Conservation (phyloP, 2,329 filamentous ascomycete species). For the Penicillium concentricum region DNA sequence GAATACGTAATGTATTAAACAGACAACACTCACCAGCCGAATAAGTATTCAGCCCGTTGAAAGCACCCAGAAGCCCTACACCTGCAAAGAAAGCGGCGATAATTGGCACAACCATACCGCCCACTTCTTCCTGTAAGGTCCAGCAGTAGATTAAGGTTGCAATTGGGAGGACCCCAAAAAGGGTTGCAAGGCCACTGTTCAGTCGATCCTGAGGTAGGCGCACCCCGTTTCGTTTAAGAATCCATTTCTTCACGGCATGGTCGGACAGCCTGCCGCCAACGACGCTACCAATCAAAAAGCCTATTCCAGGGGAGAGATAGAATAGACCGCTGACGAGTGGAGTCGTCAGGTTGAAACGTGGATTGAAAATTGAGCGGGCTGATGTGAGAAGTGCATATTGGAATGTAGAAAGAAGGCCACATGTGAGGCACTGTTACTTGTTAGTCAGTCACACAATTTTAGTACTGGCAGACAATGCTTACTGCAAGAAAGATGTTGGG, state of each 20-base stretch:
- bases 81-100: conserved; percentile 72
- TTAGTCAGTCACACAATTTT: neutral
- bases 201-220: conserved; percentile 69
- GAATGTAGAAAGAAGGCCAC: conserved; percentile 63
- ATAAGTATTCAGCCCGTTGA: conserved; percentile 74
- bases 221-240: conserved; percentile 55
- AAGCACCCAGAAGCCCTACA: conserved; percentile 70
- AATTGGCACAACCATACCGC: conserved; percentile 60
- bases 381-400: conserved; percentile 68
- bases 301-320: conserved; percentile 70
- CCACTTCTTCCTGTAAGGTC: conserved; percentile 55
- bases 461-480: neutral
- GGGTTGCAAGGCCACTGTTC: conserved; percentile 56
- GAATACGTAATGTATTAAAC: neutral
- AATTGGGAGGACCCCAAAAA: conserved; percentile 58
- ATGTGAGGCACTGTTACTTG: conserved; percentile 31
- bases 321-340: conserved; percentile 69
- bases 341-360: conserved; percentile 65
- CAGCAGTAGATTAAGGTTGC: conserved; percentile 69
- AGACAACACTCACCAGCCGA: conserved; percentile 27
- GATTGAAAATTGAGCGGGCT: conserved; percentile 71
- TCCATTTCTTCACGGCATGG: conserved; percentile 63
- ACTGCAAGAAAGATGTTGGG: conserved; percentile 65
- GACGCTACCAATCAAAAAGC: conserved; percentile 68
- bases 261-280: conserved; percentile 70